Evolutionary conservation across 2,329 filamentous ascomycete species (phyloP), one percentile per base, ranked within the genome.

Genomic region (Exophiala lecanii-corni): DNA sequence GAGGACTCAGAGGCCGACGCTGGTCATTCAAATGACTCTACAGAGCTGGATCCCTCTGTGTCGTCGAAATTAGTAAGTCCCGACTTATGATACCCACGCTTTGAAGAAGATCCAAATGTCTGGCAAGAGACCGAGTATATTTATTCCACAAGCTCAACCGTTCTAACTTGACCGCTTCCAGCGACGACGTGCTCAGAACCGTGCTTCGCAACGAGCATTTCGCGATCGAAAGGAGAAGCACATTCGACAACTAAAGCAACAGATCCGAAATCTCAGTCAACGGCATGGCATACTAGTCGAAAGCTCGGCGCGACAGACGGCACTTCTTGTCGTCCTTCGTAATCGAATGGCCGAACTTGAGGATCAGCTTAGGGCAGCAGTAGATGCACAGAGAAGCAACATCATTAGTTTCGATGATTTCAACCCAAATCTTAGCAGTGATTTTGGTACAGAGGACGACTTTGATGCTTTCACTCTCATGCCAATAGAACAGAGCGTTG

Each of bases 151-250:
- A n/a, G n/a, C n/a, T n/a, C n/a, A n/a, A n/a, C n/a, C n/a, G n/a
- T n/a, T n/a, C n/a, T n/a, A n/a, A n/a, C n/a, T n/a, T n/a, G n/a
- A n/a, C n/a, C n/a, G n/a, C 12, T 26, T 26, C 7, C 23, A 40
- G 87, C 94, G 94, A 69, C 84, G 88, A 6, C 97, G 97, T 70
- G 91, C 91, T 7, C 89, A 95, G 61, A 95, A 95, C 56, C 79
- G 89, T 54, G 89, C 88, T 6, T 89, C 89, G 4, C 89, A 95
- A 66, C 80, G 89, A 43, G 89, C 89, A 3, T 95, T 95, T 75
- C 81, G 89, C 41, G 89, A 95, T 64, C 84, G 89, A 50, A 95
- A 95, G 68, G 89, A 95, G 65, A 91, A 85, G 68, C 89, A 92
- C 58, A 63, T 92, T 28, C 87, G 87, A 61, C 84, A 89, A 53